Percentiles rank a stretch among this genome's conserved stretches.
Conservation (phyloP, 73 alveolate species). For the Halteria grandinella region DNA sequence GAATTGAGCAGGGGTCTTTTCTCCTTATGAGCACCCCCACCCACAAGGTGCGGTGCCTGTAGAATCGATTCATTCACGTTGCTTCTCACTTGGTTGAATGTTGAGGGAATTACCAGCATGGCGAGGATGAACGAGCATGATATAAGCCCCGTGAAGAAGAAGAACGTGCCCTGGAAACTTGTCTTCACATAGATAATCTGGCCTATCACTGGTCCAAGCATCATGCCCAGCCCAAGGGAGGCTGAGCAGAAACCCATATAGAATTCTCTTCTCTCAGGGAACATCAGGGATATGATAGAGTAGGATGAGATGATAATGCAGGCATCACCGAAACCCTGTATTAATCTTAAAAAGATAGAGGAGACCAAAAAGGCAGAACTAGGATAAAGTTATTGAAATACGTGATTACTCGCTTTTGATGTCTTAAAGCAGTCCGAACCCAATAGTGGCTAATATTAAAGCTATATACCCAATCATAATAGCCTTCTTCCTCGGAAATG, state of each 20-base stretch:
- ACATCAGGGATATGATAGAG: neutral
- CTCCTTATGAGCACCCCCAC: no score
- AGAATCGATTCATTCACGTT: neutral
- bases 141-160: neutral
- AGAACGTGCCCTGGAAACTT: neutral
- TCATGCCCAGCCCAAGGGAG: neutral
- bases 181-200: neutral
- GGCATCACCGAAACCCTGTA: neutral
- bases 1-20: no score
- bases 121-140: neutral
- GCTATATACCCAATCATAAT: neutral
- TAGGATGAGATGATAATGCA: neutral
- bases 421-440: neutral
- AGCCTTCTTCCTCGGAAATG: constrained; percentile 14
- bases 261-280: neutral
- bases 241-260: neutral
- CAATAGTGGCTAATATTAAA: neutral
- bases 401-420: neutral
- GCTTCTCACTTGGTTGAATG: neutral
- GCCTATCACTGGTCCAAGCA: constrained; percentile 1
- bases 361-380: neutral
- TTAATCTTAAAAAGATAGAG: neutral
- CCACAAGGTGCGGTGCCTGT: neutral
- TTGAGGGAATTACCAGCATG: neutral
- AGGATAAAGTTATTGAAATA: neutral